Conservation (phyloP, 148 eudicot genomes). For the Camellia granthamiana region DNA sequence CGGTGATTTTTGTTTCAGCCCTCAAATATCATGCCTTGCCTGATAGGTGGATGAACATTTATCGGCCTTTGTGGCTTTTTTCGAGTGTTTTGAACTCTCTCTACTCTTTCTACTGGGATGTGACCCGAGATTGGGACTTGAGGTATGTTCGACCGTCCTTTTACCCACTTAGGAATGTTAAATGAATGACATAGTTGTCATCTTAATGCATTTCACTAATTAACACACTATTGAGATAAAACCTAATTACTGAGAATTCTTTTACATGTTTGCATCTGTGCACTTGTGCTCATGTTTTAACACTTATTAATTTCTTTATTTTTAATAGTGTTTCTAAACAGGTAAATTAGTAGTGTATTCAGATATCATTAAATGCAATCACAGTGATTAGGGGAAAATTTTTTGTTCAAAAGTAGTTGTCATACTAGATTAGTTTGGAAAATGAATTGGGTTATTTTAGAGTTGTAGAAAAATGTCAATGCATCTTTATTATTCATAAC, state of each 20-base stretch:
- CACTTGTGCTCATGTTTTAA: background rate
- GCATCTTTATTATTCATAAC: background rate
- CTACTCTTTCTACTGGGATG: conserved; percentile 98
- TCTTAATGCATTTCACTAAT: background rate
- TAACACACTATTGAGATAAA: background rate
- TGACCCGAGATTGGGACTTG: conserved; percentile 96
- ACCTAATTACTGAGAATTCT: background rate
- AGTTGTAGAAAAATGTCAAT: background rate
- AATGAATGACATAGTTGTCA: background rate
- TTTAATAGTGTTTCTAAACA: background rate
- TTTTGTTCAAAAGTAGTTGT: background rate
- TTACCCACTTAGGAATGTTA: background rate
- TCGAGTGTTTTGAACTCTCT: conserved; percentile 80
- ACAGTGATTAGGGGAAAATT: too few relatives aligned
- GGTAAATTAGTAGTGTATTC: background rate
- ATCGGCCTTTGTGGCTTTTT: conserved; percentile 87
- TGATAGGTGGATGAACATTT: conserved; percentile 73
- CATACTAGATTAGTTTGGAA: background rate
- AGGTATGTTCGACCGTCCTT: conserved; percentile 52
- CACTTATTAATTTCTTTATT: background rate
- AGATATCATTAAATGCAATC: background rate
- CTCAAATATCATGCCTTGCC: conserved; percentile 93
- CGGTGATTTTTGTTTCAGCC: conserved; percentile 94
- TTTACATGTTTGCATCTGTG: background rate
- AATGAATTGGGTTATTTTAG: background rate